These are phyloP conservation scores for Myxozyma geophila DNA, from an alignment of 805 yeast genomes.

Conservation along the genomic window DNA sequence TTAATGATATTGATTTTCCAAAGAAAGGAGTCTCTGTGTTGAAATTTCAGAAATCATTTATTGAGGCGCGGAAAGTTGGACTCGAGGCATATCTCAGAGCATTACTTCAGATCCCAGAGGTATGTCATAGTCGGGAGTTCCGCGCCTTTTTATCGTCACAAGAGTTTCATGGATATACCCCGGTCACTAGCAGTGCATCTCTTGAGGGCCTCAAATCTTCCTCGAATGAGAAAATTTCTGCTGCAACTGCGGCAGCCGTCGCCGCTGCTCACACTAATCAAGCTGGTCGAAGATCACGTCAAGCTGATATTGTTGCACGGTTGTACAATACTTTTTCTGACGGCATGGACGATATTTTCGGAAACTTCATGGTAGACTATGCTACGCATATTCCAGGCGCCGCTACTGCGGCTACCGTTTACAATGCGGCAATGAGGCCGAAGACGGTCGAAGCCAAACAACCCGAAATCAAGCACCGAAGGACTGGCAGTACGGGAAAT, in stretches of 20 bases:
- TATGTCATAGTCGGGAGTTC: constrained; percentile 74
- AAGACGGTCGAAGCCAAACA: not conserved
- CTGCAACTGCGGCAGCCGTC: constrained; percentile 21
- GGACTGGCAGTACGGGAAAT: constrained; percentile 17
- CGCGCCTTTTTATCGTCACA: constrained; percentile 74
- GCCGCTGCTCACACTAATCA: constrained; percentile 16
- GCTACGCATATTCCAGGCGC: constrained; percentile 27
- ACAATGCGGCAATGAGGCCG: constrained; percentile 17
- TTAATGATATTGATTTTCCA: constrained; percentile 58
- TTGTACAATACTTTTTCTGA: constrained; percentile 30
- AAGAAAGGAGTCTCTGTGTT: constrained; percentile 59
- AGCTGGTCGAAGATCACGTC: constrained; percentile 1
- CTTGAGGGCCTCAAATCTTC: not conserved
- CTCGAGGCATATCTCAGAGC: constrained; percentile 66
- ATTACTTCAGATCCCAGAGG: constrained; percentile 63
- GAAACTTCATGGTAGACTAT: constrained; percentile 34
- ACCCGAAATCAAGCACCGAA: not conserved
- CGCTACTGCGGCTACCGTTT: constrained; percentile 9
- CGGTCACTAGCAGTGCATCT: not conserved
- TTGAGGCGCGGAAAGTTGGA: constrained; percentile 64
- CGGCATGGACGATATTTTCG: constrained; percentile 35
- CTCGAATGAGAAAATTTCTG: constrained; percentile 9
- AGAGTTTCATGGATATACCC: constrained; percentile 20
- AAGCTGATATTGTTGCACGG: constrained; percentile 27
- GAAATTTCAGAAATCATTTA: constrained; percentile 66